Percentiles rank a stretch among this genome's conserved stretches.
phyloP scores from a whole-genome alignment of 495 filamentous ascomycete species.

The Aspergillus kassunensis region DNA sequence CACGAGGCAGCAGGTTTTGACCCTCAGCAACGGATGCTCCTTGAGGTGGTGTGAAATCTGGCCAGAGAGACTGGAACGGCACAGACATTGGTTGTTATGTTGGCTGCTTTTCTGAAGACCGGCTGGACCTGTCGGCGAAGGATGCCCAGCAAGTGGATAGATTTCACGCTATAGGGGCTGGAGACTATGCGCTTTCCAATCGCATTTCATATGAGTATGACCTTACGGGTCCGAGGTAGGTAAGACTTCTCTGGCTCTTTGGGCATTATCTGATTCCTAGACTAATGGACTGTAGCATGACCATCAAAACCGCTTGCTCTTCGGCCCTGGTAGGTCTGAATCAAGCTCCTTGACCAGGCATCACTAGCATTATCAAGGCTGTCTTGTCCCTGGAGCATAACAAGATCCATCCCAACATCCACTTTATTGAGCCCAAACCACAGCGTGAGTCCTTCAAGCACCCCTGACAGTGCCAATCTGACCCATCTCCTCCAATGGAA shows the following conservation, averaged over 20 bases:
- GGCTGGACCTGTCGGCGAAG: slow-evolving; percentile 20
- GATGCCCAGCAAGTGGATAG: slow-evolving; percentile 15
- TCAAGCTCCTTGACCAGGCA: slow-evolving; percentile 24
- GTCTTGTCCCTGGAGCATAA: slow-evolving; percentile 29
- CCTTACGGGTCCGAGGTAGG: slow-evolving; percentile 21
- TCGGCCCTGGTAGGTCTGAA: slow-evolving; percentile 26
- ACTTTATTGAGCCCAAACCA: slow-evolving; percentile 28
- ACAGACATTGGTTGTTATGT: slow-evolving; percentile 42
- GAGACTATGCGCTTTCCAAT: slow-evolving; percentile 32
- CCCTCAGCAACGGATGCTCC: slow-evolving; percentile 32
- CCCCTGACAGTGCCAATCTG: slow-evolving; percentile 21
- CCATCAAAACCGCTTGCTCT: slow-evolving; percentile 34
- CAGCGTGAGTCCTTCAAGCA: slow-evolving; percentile 4
- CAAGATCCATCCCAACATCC: slow-evolving; percentile 34
- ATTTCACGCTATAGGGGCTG: slow-evolving; percentile 15
- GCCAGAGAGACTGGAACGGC: slow-evolving; percentile 39
- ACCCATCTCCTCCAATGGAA: neutral
- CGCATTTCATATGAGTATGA: slow-evolving; percentile 33
- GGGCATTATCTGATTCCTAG: slow-evolving; percentile 12
- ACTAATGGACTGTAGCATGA: slow-evolving; percentile 15
- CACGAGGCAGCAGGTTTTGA: slow-evolving; percentile 32
- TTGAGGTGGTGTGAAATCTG: slow-evolving; percentile 35
- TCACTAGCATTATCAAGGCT: slow-evolving; percentile 34
- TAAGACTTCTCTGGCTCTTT: slow-evolving; percentile 14
- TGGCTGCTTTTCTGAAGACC: slow-evolving; percentile 38